Evolutionary conservation across 139 green algal genomes (phyloP), one percentile per base, ranked within the genome.

Genomic region (Coelastrella sp.): DNA sequence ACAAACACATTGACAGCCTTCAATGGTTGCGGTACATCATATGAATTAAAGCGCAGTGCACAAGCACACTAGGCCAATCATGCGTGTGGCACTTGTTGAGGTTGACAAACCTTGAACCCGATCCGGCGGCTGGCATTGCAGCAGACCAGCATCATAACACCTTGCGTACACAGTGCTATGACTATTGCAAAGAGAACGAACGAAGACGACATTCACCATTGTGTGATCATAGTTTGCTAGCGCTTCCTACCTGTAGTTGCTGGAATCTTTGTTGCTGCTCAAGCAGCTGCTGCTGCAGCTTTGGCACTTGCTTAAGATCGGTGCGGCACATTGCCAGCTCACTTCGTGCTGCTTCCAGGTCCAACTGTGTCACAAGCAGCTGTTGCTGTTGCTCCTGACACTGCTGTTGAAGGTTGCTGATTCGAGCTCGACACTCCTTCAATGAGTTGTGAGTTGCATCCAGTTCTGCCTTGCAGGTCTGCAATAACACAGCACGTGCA

Each of bases 241-340:
- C 9, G 27, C 8, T 27, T 7, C 25, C 27, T 27, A 23, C 62
- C 62, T 71, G 62, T 27, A 38, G 27, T 27, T 71, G 62, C n/a
- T 23, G 25, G 41, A 40, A 25, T 38, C 35, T 35, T 38, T 77
- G 37, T 21, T 77, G 38, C 68, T 57, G 11, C 45, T 71, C 27
- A 15, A 32, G 68, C 68, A 38, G 40, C 69, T 79, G 69, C 69
- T 79, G 41, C 41, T 60, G 41, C 69, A 62, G 69, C 41, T 27
- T 15, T 17, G n/a, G 41, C 40, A 63, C 32, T n/a, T 79, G 69
- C 69, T 41, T 41, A 40, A 63, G n/a, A 17, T 79, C 38, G 8
- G 13, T 41, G 41, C 41, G 41, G 41, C 40, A 30, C 9, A 23
- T 11, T 5, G 69, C 48, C 7, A 62, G n/a, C 69, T 79, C 69